Evolutionary conservation across 192 early-diverging fungal genomes (phyloP), one percentile per base, ranked within the genome.

Genomic region (Physocladia obscura): DNA sequence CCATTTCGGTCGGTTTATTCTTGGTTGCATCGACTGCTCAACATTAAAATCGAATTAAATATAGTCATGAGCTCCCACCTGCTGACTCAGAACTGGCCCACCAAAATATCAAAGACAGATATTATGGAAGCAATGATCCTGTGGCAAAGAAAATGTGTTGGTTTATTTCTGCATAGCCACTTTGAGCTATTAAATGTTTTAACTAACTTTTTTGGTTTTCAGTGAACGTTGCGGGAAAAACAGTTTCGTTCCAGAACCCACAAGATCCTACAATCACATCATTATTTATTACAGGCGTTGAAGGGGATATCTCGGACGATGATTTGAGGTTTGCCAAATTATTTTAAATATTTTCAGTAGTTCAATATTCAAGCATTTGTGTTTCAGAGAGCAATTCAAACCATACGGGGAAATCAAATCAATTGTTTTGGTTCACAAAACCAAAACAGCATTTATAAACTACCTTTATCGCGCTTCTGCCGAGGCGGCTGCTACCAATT

Each of bases 21-120:
- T n/a, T n/a, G n/a, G n/a, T n/a, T n/a, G n/a, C n/a, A n/a, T n/a
- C n/a, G n/a, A n/a, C n/a, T n/a, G n/a, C n/a, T n/a, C n/a, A n/a
- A n/a, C n/a, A n/a, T n/a, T n/a, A n/a, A n/a, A n/a, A n/a, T n/a
- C n/a, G n/a, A n/a, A n/a, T n/a, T 27, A 13, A 6, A 24, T 19
- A 2, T 29, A 78, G 78, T 21, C 96, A 98, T 70, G 96, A 96
- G 71, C 82, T 94, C 75, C 95, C 95, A 13, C 39, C 65, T 2
- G 69, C 84, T 57, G 89, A 95, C 15, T 83, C 88, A 49, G 94
- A 95, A 59, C 69, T 95, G 55, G 81, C 90, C 15, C 82, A 95
- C 76, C 95, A 97, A 67, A 98, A 97, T 77, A 93, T 98, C 55
- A 89, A 89, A 55, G 96, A 98, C 81, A 83, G 96, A 57, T 98